A percentile compares a stretch with the other conserved stretches of the same genome.
phyloP scores from a whole-genome alignment of 106 monocot genomes.

The Dendrobium nobile region DNA sequence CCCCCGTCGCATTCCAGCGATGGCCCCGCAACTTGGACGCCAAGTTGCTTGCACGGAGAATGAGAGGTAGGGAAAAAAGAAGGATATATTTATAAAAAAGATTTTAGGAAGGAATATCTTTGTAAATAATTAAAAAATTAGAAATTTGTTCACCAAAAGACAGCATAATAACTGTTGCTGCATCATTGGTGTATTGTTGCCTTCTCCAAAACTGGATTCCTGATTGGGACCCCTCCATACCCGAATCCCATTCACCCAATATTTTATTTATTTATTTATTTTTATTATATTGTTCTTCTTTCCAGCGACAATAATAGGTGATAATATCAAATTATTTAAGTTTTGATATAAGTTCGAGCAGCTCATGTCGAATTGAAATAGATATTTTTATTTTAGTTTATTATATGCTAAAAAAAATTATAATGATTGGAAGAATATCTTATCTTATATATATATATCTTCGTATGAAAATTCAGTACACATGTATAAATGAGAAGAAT shows the following conservation, averaged over 20 bases:
- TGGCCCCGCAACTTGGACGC: too few species aligned
- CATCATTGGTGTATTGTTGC: not conserved
- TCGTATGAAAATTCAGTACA: too few species aligned
- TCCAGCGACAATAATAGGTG: not conserved
- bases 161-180: not conserved
- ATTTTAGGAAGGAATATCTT: too few species aligned
- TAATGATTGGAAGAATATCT: too few species aligned
- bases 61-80: too few species aligned
- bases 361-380: not conserved
- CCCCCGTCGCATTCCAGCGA: not conserved
- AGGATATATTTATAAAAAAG: too few species aligned
- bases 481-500: too few species aligned
- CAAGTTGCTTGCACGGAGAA: too few species aligned
- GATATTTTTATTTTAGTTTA: too few species aligned
- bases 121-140: too few species aligned
- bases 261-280: not conserved
- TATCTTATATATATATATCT: too few species aligned
- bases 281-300: not conserved
- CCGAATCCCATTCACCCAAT: conserved; percentile 4
- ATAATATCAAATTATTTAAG: not conserved
- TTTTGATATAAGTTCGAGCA: not conserved
- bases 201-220: not conserved
- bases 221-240: not conserved
- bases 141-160: not conserved
- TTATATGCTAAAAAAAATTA: too few species aligned